These are phyloP conservation scores for Atalantia buxifolia DNA, from an alignment of 345 rosid genomes.

Conservation along the genomic window DNA sequence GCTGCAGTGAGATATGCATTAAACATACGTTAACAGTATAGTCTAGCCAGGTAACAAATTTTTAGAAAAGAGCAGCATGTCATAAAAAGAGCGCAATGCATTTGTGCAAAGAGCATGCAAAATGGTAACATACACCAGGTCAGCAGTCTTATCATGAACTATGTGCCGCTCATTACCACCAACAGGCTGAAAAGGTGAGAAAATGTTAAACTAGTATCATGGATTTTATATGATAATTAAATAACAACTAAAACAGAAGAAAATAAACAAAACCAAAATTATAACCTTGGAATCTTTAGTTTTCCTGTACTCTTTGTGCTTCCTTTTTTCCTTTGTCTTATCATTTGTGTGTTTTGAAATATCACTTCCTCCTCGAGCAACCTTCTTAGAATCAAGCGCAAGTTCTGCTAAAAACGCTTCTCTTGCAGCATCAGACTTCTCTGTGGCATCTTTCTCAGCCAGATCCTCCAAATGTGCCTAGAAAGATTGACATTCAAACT, in stretches of 20 bases:
- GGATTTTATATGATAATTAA: slow-evolving; percentile 9
- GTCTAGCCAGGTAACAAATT: background rate
- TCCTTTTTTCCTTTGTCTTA: slow-evolving; percentile 82
- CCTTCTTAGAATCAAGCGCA: slow-evolving; percentile 82
- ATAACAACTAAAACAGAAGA: slow-evolving; percentile 1
- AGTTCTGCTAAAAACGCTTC: slow-evolving; percentile 95
- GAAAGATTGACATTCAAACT: slow-evolving; percentile 9
- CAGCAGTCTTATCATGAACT: slow-evolving; percentile 42
- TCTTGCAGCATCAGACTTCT: slow-evolving; percentile 97
- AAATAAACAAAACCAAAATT: slow-evolving; percentile 9
- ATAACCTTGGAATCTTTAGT: slow-evolving; percentile 73
- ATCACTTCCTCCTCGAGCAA: slow-evolving; percentile 55
- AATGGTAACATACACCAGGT: slow-evolving; percentile 45
- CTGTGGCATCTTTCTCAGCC: slow-evolving; percentile 92
- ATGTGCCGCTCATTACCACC: slow-evolving; percentile 42
- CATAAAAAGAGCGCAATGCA: background rate
- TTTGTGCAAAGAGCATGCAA: slow-evolving; percentile 1
- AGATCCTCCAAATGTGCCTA: slow-evolving; percentile 86
- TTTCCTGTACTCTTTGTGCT: slow-evolving; percentile 65
- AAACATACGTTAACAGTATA: slow-evolving; percentile 9
- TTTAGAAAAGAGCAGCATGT: background rate
- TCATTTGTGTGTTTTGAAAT: slow-evolving; percentile 57
- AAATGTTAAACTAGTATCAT: slow-evolving; percentile 16
- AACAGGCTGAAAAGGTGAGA: slow-evolving; percentile 40
- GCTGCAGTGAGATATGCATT: slow-evolving; percentile 44